Percentiles rank a stretch among this genome's conserved stretches.
Conservation (phyloP, 225 moss, liverwort and hornwort species). For the Marchantia polymorpha region DNA sequence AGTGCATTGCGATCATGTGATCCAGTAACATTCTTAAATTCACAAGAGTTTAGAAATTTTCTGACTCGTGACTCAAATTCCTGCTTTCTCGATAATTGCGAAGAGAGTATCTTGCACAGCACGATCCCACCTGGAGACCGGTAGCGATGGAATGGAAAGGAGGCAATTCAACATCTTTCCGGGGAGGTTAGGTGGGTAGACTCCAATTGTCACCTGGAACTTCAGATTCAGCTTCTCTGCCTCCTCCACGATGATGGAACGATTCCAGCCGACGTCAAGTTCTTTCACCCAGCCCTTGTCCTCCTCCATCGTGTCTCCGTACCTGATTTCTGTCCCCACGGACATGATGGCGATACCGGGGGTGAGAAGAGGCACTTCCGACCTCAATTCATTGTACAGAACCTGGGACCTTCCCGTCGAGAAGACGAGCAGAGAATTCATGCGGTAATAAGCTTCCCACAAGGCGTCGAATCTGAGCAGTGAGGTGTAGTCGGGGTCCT, state of each 20-base stretch:
- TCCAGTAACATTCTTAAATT: too few species aligned
- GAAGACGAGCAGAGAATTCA: constrained; percentile 84
- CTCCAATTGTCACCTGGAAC: constrained; percentile 53
- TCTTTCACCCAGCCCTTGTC: constrained; percentile 74
- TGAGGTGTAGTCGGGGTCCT: constrained; percentile 65
- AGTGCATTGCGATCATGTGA: too few species aligned
- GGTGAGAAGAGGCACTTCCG: constrained; percentile 70
- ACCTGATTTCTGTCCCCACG: constrained; percentile 85
- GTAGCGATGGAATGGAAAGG: not conserved
- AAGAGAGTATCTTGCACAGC: not conserved
- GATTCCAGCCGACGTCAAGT: constrained; percentile 84
- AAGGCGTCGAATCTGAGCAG: constrained; percentile 73
- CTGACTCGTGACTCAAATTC: too few species aligned
- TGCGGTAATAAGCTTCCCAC: constrained; percentile 83
- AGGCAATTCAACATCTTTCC: not conserved
- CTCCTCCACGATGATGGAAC: constrained; percentile 67
- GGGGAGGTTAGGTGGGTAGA: not conserved
- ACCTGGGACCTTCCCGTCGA: constrained; percentile 82
- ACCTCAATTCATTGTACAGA: constrained; percentile 62
- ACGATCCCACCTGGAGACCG: not conserved
- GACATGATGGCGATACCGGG: constrained; percentile 85
- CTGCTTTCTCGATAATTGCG: too few species aligned
- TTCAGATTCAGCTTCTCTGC: constrained; percentile 59
- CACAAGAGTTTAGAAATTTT: too few species aligned
- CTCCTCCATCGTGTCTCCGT: constrained; percentile 63